Conservation (phyloP, 2,329 filamentous ascomycete species). For the Xylaria sp. region DNA sequence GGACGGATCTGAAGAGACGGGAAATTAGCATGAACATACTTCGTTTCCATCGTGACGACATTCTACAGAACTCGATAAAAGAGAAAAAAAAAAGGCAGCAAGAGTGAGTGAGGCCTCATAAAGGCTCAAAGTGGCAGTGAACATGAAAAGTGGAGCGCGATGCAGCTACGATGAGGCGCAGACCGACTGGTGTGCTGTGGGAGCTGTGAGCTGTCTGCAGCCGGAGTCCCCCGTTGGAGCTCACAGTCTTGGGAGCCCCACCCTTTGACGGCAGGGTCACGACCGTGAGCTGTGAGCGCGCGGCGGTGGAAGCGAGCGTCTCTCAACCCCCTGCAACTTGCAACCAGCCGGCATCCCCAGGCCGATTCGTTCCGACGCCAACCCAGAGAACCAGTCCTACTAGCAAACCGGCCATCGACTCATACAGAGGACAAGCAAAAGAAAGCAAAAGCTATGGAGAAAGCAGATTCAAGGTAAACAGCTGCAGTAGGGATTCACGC, state of each 20-base stretch:
- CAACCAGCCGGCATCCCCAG: constrained; percentile 26
- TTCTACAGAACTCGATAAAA: constrained; percentile 23
- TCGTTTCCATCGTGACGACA: not conserved
- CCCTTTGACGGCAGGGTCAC: constrained; percentile 5
- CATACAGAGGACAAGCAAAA: not conserved
- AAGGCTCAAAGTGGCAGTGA: constrained; percentile 24
- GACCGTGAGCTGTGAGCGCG: constrained; percentile 4
- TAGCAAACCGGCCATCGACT: not conserved
- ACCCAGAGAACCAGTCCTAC: not conserved
- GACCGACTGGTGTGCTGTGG: constrained; percentile 24
- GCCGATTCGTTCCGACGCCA: constrained; percentile 8
- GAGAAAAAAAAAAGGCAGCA: constrained; percentile 19
- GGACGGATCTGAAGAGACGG: constrained; percentile 61
- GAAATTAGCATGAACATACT: constrained; percentile 48
- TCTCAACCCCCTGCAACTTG: constrained; percentile 27
- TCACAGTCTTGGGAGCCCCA: constrained; percentile 30
- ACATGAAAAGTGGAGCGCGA: constrained; percentile 21
- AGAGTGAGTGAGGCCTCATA: constrained; percentile 38
- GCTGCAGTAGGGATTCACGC: constrained; percentile 50
- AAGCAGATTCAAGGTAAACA: constrained; percentile 7
- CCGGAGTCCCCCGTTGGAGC: constrained; percentile 38
- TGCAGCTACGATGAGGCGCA: constrained; percentile 34
- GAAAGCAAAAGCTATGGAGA: not conserved
- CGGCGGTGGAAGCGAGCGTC: constrained; percentile 5
- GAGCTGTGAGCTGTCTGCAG: constrained; percentile 24